phyloP scores from a whole-genome alignment of 495 filamentous ascomycete species.

The Talaromyces trachyspermus region DNA sequence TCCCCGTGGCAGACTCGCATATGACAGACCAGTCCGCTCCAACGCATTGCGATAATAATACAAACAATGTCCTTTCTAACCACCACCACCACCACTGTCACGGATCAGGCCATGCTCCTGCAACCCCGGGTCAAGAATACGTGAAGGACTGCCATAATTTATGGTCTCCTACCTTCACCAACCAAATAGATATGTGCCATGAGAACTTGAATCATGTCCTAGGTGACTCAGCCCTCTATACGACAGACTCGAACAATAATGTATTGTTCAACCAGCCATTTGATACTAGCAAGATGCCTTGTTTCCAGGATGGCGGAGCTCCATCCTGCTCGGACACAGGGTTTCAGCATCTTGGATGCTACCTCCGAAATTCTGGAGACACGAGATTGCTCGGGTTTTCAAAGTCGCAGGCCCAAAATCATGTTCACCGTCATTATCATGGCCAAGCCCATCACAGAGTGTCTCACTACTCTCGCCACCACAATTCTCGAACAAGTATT shows the following conservation, averaged over 20 bases:
- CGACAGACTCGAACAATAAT: background rate
- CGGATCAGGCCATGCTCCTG: background rate
- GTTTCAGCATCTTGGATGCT: constrained; percentile 6
- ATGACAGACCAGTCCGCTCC: background rate
- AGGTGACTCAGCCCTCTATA: background rate
- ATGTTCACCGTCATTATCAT: constrained; percentile 29
- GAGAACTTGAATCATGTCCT: background rate
- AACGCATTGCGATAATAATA: background rate
- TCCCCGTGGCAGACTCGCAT: background rate
- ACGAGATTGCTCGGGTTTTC: constrained; percentile 2
- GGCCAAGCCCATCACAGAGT: constrained; percentile 21
- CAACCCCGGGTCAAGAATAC: background rate
- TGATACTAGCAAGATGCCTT: constrained; percentile 3
- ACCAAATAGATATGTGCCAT: constrained; percentile 1
- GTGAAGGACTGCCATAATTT: background rate
- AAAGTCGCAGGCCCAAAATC: constrained; percentile 17
- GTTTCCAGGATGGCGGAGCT: constrained; percentile 2
- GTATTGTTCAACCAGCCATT: background rate
- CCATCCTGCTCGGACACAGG: constrained; percentile 7
- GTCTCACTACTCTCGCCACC: constrained; percentile 34
- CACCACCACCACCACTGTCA: background rate
- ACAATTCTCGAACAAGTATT: constrained; percentile 29
- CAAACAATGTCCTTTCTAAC: background rate
- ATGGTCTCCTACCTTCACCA: background rate
- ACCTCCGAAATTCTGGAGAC: constrained; percentile 6